Base-by-base conservation (phyloP, 2,329 filamentous ascomycete species). In the Penicillium sp. region DNA sequence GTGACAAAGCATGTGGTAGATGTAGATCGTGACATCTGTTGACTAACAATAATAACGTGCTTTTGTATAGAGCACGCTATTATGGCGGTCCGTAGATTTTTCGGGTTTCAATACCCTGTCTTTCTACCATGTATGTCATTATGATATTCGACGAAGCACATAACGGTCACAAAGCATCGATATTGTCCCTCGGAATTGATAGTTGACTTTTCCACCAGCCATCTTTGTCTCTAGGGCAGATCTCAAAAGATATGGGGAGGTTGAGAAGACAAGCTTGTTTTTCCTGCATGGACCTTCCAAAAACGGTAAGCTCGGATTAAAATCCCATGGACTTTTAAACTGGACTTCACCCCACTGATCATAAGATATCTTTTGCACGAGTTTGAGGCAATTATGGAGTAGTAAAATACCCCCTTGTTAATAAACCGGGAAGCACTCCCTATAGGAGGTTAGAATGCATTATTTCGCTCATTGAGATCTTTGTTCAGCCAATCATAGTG, bases 261-360 rank as follows among this genome's bases (percentile, higher is more conserved):
- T 21, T 27, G 23, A 17, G 25, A 25, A 57, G 23, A 35, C 53
- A 29, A 44, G 49, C 23, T 35, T 23, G 33, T 21, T 64, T 64
- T 59, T 62, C 48, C 60, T 61, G 63, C 52, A 21, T 64, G 63
- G 62, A 66, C 64, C 61, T 66, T 45, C 63, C 64, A 27, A 49
- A 66, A 65, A 31, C 7, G 57, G 58, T 25, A 50, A 49, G 54
- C 42, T n/a, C 38, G 23, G 31, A 44, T 43, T 41, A n/a, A 48
- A 44, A 49, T 27, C 33, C 19, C 23, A 55, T 47, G 23, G 19
- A 33, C 31, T 43, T 47, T 23, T 42, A 49, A 23, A 48, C 36
- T 25, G 43, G 38, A 15, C n/a, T 35, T 23, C n/a, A 31, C 21
- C 12, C 6, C 41, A 43, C 23, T 23, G 17, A 36, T 43, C 50